Base-by-base conservation (phyloP, 257 asterid species). In the Linderniella brevidens region DNA sequence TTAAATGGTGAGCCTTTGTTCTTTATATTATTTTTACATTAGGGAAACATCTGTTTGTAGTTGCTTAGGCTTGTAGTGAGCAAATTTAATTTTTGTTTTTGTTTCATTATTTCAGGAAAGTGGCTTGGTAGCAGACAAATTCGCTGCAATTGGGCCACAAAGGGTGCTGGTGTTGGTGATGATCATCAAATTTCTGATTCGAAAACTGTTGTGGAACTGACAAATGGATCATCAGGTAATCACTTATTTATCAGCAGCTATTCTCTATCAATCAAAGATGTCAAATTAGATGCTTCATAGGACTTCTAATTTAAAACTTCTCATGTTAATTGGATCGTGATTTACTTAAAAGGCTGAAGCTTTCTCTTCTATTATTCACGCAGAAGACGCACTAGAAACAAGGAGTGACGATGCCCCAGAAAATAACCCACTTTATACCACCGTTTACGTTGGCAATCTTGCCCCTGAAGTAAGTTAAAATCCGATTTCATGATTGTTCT, bases 121-220 rank as follows among this genome's bases (percentile, higher is more conserved):
- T 86, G 94, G 94, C 92, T 86, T 58, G 94, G 94, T 19, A 86
- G 82, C 66, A 77, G 94, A 67, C 94, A 82, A 68, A 86, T 86
- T 46, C 94, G 97, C 42, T 86, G 97, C 59, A 86, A 86, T 64
- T 86, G 97, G 94, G 97, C 94, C 46, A 50, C 94, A 10, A 86
- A 86, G 64, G 93, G 93, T 61, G 94, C 87, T 48, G 77, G 68
- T 50, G 38, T 69, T 55, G 69, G 71, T 53, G 97, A 86, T 38
- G 94, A 86, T 52, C 69, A 79, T 59, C 92, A 62, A 68, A 77
- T 45, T 51, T 69, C 81, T 42, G 97, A 86, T 60, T 60, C 79
- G 48, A 86, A 80, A 72, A 82, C 92, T 61, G 85, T 77, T 17
- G 79, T 82, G 60, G 94, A 82, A 58, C 76, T 86, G 52, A 68